Evolutionary conservation across 208 protist genomes (phyloP), one percentile per base, ranked within the genome.

Genomic region (Blastocrithidia nonstop): DNA sequence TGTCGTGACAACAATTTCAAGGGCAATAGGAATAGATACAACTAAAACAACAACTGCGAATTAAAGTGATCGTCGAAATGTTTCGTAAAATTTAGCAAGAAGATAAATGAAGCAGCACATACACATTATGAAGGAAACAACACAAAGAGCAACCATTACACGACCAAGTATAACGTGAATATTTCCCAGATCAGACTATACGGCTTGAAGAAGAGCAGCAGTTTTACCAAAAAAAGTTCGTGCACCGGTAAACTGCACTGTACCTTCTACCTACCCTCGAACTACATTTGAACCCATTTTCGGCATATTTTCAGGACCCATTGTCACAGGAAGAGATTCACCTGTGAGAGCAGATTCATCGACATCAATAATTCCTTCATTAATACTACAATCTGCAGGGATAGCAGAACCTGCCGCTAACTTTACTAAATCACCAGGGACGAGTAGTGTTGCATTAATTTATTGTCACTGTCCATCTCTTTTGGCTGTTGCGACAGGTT

Each of bases 201-300:
- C 74, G 25, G 74, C 71, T 56, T 84, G 61, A 6, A 98, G 61
- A 6, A 98, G 70, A 20, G 59, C 43, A 3, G 94, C 91, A 2
- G 94, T 88, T 43, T 89, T 87, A 36, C 94, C 94, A 60, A 96
- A 96, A 55, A 96, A 94, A 15, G 93, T 95, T 27, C 83, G 77
- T 13, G 64, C 25, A 21, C 95, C 95, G 6, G 93, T 98, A n/a
- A 54, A 67, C 61, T 83, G 72, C 44, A 86, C 72, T 0, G 69
- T 83, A 9, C 64, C 75, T 50, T 80, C 68, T 41, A 86, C 72
- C 50, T 86, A 75, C 9, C 75, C 80, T 24, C 71, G 71, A 45
- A 86, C 71, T 20, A 83, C 77, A 46, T 68, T 89, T 16, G 88
- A 93, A 4, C 93, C 93, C 64, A 93, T 91, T 62, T 91, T 96